Evolutionary conservation across 139 green algal species (phyloP).

Genomic region (Pseudopediastrum boryanum): DNA sequence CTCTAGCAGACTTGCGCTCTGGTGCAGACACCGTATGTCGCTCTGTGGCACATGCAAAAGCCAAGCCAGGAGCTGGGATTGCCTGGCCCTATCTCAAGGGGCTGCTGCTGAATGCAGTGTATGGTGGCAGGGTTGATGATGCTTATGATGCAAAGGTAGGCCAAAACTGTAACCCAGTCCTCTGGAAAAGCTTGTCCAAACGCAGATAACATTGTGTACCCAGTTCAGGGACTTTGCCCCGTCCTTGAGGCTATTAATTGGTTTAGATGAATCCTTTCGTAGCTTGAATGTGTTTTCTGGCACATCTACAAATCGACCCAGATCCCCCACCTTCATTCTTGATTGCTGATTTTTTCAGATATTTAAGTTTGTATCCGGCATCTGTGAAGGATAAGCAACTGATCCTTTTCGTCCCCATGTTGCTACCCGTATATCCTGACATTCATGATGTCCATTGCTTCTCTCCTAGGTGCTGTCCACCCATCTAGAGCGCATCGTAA

Average conservation of each 20-base stretch:
- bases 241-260: neutral
- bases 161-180: neutral
- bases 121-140: slow-evolving; percentile 81
- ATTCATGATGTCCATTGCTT: no score
- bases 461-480: slow-evolving; percentile 7
- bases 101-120: slow-evolving; percentile 82
- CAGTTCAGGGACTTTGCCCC: neutral
- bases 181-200: no score
- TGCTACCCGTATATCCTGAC: no score
- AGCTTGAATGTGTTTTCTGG: neutral
- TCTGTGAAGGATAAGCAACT: slow-evolving; percentile 11
- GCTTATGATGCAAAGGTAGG: slow-evolving; percentile 61
- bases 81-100: slow-evolving; percentile 77
- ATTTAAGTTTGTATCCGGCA: neutral
- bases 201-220: no score
- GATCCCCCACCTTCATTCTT: neutral
- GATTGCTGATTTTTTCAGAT: neutral
- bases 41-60: neutral
- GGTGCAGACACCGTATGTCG: slow-evolving; percentile 68
- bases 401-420: neutral
- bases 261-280: neutral
- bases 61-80: slow-evolving; percentile 1
- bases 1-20: slow-evolving; percentile 71
- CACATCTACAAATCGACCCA: neutral
- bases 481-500: neutral